Evolutionary conservation across 2,329 filamentous ascomycete species (phyloP).

Genomic region (Botrytis sinoallii): DNA sequence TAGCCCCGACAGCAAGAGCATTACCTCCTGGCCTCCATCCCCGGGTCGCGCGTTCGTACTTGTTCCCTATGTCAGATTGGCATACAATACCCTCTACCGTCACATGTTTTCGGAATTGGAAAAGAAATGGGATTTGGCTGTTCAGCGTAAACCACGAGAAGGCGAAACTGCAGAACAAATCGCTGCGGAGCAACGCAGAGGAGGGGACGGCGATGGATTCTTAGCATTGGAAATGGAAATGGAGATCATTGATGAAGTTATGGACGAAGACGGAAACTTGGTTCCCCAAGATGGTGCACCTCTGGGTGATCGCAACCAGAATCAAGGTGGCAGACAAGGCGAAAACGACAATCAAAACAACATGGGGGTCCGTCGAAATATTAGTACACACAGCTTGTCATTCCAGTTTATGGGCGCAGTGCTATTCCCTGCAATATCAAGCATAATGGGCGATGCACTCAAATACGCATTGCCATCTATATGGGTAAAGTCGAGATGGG

Average conservation of each 20-base stretch:
- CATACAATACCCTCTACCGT: conserved; percentile 61
- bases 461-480: conserved; percentile 63
- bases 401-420: conserved; percentile 66
- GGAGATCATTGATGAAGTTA: conserved; percentile 25
- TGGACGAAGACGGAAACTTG: conserved; percentile 12
- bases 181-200: conserved; percentile 36
- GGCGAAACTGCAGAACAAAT: conserved; percentile 38
- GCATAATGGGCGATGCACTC: conserved; percentile 72
- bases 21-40: conserved; percentile 49
- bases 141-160: conserved; percentile 37
- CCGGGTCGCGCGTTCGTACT: conserved; percentile 63
- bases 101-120: conserved; percentile 32
- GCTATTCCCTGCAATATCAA: conserved; percentile 78
- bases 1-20: conserved; percentile 24
- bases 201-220: conserved; percentile 35
- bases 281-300: neutral
- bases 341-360: conserved; percentile 16
- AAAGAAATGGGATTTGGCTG: conserved; percentile 36
- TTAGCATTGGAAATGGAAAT: conserved; percentile 28
- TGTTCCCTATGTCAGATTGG: conserved; percentile 61
- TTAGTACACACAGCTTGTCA: conserved; percentile 53
- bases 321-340: neutral
- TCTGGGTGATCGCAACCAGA: neutral
- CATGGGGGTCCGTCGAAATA: conserved; percentile 30
- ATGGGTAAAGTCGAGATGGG: conserved; percentile 50